phyloP scores from a whole-genome alignment of 805 yeast genomes.

The Yamadazyma sp. region DNA sequence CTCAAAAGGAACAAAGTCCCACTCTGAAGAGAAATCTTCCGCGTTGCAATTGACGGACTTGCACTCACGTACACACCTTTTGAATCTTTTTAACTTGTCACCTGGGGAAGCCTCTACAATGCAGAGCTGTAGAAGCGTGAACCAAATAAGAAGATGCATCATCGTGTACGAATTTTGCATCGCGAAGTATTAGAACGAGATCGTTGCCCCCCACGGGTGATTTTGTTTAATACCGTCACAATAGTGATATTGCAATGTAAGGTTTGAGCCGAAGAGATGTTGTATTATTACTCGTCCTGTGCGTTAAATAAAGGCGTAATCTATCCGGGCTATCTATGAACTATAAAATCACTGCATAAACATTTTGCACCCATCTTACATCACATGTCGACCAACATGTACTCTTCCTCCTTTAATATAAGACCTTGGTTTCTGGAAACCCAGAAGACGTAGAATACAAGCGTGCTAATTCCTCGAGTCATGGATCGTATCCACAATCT shows the following conservation, averaged over 20 bases:
- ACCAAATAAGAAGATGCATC: slow-evolving; percentile 9
- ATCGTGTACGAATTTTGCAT: background rate
- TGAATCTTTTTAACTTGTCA: slow-evolving; percentile 57
- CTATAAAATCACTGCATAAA: no score
- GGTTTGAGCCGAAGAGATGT: no score
- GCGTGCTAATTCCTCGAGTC: background rate
- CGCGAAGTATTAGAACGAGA: no score
- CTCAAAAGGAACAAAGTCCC: slow-evolving; percentile 45
- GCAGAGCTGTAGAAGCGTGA: slow-evolving; percentile 5
- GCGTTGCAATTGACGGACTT: slow-evolving; percentile 33
- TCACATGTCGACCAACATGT: background rate
- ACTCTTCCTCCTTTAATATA: background rate
- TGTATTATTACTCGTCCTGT: no score
- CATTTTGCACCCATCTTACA: background rate
- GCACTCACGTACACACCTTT: slow-evolving; percentile 56
- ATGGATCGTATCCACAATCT: background rate
- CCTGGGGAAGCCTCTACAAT: slow-evolving; percentile 52
- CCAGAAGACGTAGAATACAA: background rate
- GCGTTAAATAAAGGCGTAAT: no score
- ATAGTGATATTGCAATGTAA: no score
- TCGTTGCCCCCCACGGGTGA: no score
- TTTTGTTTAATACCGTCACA: no score
- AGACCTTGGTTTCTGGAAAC: background rate
- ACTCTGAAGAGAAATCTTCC: slow-evolving; percentile 24
- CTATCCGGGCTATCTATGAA: no score